Evolutionary conservation across 1,139 yeast genomes (phyloP), one percentile per base, ranked within the genome.

Genomic region (Candida sanyaensis): DNA sequence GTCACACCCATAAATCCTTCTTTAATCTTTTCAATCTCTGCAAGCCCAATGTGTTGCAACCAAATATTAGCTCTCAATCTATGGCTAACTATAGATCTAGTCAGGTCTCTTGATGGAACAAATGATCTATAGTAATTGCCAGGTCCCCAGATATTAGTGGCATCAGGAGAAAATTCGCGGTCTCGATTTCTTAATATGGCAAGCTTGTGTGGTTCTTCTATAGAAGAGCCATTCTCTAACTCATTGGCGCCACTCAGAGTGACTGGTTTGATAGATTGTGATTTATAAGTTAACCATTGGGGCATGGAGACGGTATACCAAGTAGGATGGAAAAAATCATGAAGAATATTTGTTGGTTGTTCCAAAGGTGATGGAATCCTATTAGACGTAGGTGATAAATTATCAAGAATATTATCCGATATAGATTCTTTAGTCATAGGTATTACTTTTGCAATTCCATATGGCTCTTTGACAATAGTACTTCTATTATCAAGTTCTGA

Each of bases 231-330:
- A 17, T 21, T 5, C 4, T 28, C 37, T 9, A 28, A 8, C 32
- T 38, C 40, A 38, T 42, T 52, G 36, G 58, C 58, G 27, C 63
- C 58, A 45, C 64, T 56, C 7, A 57, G 56, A 4, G 65, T 63
- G 26, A 58, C 56, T 6, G 75, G 73, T 46, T 59, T 63, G 36
- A 63, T 54, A 2, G 58, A 49, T 33, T 59, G 63, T 17, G 68
- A 63, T 30, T 73, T 75, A 54, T 85, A 84, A 45, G 79, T 78
- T 46, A 92, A 69, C 97, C 97, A 93, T 44, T 83, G 82, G 1
- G 96, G 86, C 6, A 88, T 78, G 6, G 95, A 89, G 44, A 92
- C 71, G 7, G 90, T 84, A 55, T 86, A 86, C 88, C 96, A 88
- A 52, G 87, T 88, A 11, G 97, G 97, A 64, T 91, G 96, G 57